These are phyloP conservation scores for Rhexocercosporidium sp. DNA, from an alignment of 2,329 filamentous ascomycete genomes.

Conservation along the genomic window DNA sequence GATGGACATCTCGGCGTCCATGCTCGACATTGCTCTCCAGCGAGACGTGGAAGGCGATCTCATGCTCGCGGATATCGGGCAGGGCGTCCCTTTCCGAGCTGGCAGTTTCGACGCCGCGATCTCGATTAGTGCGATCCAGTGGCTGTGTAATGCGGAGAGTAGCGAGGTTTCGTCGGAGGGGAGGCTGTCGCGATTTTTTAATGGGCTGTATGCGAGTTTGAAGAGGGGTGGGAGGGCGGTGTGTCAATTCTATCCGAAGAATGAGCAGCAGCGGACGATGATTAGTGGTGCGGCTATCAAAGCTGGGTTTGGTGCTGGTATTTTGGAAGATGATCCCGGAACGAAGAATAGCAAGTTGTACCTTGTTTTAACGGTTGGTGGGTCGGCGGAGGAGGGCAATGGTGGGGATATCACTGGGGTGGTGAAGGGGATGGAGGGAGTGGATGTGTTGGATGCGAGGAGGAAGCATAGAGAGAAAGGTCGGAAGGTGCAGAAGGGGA, in stretches of 20 bases:
- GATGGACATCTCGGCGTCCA: slow-evolving; percentile 93
- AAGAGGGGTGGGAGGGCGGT: slow-evolving; percentile 87
- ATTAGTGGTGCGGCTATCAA: slow-evolving; percentile 89
- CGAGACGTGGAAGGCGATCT: slow-evolving; percentile 91
- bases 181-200: slow-evolving; percentile 85
- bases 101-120: slow-evolving; percentile 95
- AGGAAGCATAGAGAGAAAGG: slow-evolving; percentile 55
- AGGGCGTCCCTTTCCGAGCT: slow-evolving; percentile 91
- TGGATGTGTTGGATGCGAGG: slow-evolving; percentile 77
- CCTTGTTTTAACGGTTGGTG: slow-evolving; percentile 88
- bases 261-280: slow-evolving; percentile 89
- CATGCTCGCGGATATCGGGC: slow-evolving; percentile 92
- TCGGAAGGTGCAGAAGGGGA: slow-evolving; percentile 74
- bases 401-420: slow-evolving; percentile 88
- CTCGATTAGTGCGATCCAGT: slow-evolving; percentile 95
- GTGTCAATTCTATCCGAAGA: slow-evolving; percentile 98
- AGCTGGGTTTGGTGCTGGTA: slow-evolving; percentile 92
- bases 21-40: slow-evolving; percentile 94
- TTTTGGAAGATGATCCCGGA: slow-evolving; percentile 92
- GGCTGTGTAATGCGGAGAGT: slow-evolving; percentile 95
- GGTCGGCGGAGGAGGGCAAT: slow-evolving; percentile 52
- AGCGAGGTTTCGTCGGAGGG: slow-evolving; percentile 82
- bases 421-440: slow-evolving; percentile 85
- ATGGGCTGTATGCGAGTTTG: slow-evolving; percentile 85
- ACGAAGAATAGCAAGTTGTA: slow-evolving; percentile 99